Evolutionary conservation across 2,329 filamentous ascomycete species (phyloP), one percentile per base, ranked within the genome.

Genomic region (Pseudogymnoascus sp.): DNA sequence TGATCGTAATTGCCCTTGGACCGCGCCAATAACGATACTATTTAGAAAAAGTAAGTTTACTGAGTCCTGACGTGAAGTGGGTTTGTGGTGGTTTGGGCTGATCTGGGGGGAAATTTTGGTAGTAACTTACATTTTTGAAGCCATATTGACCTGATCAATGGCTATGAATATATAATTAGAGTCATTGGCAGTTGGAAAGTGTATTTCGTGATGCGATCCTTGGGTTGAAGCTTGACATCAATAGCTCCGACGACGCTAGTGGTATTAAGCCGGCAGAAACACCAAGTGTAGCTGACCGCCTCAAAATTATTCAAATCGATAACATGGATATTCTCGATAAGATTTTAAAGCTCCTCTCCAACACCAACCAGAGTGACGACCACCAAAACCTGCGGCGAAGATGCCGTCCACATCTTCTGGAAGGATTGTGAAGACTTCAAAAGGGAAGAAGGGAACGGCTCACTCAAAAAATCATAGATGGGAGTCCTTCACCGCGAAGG

Each of bases 401-500:
- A 86, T 86, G 83, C 79, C 81, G 67, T 76, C 79, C 67, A 81
- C 81, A 68, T 79, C 79, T 38, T 84, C 85, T 61, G 84, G 85
- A 65, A 82, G 83, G 70, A 86, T 89, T 69, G 76, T 79, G 68
- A 88, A 88, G 79, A 80, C 82, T 73, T 81, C 79, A 66, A 89
- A 87, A 75, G 80, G 80, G 64, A 90, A 88, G 71, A 80, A 81
- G 63, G 80, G 81, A 65, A 95, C 90, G 23, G 78, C 79, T 57
- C 89, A 91, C 66, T 85, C 86, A 63, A 92, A 90, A 70, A 88
- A 90, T 58, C 90, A 96, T 75, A 82, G 89, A 71, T 97, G 90
- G 83, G 88, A 96, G 75, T 87, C 89, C 63, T 97, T 97, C 75
- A 89, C 87, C 62, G 83, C 86, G 70, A 94, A 95, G 73, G 89